Base-by-base conservation (phyloP, 345 rosid genomes). In the Euphorbia peplus region DNA sequence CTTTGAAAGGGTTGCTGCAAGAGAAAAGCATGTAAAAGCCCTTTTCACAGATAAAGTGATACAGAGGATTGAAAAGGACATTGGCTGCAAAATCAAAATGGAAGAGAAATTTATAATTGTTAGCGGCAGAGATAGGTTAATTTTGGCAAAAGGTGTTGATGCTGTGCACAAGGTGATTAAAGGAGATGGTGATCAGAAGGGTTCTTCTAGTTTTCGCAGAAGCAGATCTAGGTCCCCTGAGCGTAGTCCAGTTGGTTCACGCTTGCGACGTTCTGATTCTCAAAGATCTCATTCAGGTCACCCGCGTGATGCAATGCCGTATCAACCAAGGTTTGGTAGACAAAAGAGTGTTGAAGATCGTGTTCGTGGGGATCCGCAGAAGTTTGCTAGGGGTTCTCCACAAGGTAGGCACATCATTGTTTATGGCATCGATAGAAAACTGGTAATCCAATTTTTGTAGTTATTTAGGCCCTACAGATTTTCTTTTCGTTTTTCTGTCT, bases 361-460 rank as follows among this genome's bases (percentile, higher is more conserved):
- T 74, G 79, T 84, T 64, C 92, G 86, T 62, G 91, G 86, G 74
- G 90, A 87, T 81, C 72, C 80, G 54, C 89, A 84, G 64, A 95
- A 80, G 76, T 72, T 88, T 60, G 68, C 92, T 68, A 88, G 88
- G 80, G 84, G 77, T 86, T 90, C 97, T 76, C 97, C 98, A 76
- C 99, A 91, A 95, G 99, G 99, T 92, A 95, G 97, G 99, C 79
- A 83, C 80, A 77, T 85, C 86, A 77, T 69, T 80, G 78, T 86
- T 85, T 83, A 80, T 72, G 81, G 82, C 82, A 79, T 82, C 83
- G 67, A 72, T 86, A 83, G 77, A 68, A 80, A 80, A 80, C 87
- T 79, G 85, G 87, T 89, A 81, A 79, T 73, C 80, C 75, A 80
- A 78, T 76, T 70, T 72, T 79, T 65, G 24, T 82, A 71, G 82